A percentile compares a stretch with the other conserved stretches of the same genome.
phyloP scores from a whole-genome alignment of 2,329 filamentous ascomycete genomes.

The Fusarium fracticaudum region DNA sequence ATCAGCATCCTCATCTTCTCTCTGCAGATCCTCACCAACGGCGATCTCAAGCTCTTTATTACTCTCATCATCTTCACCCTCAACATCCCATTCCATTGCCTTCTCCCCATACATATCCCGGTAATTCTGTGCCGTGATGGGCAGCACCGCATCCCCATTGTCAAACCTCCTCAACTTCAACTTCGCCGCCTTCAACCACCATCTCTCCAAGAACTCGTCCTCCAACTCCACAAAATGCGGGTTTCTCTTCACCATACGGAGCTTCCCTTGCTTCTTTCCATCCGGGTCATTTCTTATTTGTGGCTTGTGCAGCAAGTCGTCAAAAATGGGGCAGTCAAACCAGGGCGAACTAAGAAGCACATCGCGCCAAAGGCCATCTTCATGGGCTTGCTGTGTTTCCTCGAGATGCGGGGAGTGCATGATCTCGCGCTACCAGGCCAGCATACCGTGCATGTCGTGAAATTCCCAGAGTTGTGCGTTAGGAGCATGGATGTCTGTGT shows the following conservation, averaged over 20 bases:
- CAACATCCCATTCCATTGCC: constrained; percentile 4
- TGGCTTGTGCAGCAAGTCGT: constrained; percentile 8
- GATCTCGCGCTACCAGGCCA: constrained; percentile 44
- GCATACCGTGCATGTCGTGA: constrained; percentile 16
- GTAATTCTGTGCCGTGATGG: constrained; percentile 5
- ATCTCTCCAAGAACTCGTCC: constrained; percentile 38
- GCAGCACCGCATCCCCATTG: constrained; percentile 28
- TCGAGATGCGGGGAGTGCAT: constrained; percentile 20
- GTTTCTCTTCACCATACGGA: neutral
- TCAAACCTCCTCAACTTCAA: constrained; percentile 35
- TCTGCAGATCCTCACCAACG: neutral
- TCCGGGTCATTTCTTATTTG: neutral
- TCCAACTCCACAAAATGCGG: constrained; percentile 29
- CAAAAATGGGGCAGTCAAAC: constrained; percentile 43
- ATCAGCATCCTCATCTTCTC: neutral
- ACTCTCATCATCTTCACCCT: neutral
- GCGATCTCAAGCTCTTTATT: neutral
- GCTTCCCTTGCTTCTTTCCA: neutral
- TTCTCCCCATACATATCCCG: neutral
- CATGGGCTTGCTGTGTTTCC: constrained; percentile 30
- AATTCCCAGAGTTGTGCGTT: neutral
- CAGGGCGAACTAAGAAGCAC: constrained; percentile 40
- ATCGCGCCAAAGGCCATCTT: constrained; percentile 39
- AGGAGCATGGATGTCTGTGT: neutral
- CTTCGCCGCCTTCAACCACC: constrained; percentile 32